Conservation (phyloP, 108 stramenopile species). For the Cyclotella kingstonii region DNA sequence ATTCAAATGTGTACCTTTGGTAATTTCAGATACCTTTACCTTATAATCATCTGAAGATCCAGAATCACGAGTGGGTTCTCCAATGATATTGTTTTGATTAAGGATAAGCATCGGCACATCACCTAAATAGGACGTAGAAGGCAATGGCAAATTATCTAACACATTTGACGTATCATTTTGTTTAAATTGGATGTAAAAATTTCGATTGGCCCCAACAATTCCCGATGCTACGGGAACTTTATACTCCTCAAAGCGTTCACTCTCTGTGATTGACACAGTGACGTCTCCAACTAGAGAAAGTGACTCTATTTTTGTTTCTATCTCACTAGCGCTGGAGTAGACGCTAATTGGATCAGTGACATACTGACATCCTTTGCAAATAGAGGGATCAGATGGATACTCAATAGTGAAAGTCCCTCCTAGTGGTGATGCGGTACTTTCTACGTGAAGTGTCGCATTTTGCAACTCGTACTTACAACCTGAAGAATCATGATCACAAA, state of each 20-base stretch:
- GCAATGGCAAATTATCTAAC: constrained; percentile 2
- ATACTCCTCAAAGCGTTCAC: constrained; percentile 27
- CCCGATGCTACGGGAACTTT: constrained; percentile 37
- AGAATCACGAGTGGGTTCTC: constrained; percentile 27
- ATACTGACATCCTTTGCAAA: constrained; percentile 22
- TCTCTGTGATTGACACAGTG: constrained; percentile 34
- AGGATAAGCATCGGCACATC: constrained; percentile 28
- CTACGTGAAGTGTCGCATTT: constrained; percentile 4
- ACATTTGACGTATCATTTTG: constrained; percentile 16
- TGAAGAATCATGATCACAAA: constrained; percentile 4
- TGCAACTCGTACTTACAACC: constrained; percentile 12
- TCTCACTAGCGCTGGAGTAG: constrained; percentile 29
- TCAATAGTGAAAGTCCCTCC: constrained; percentile 35
- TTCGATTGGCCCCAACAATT: constrained; percentile 30
- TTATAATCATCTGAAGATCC: constrained; percentile 23
- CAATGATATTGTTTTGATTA: constrained; percentile 17
- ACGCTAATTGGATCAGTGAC: constrained; percentile 19
- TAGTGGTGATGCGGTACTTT: constrained; percentile 8
- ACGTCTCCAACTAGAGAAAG: constrained; percentile 33
- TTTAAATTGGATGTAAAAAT: constrained; percentile 39
- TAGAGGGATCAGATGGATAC: constrained; percentile 15
- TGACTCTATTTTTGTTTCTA: constrained; percentile 32
- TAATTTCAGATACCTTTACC: constrained; percentile 31
- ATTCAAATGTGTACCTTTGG: constrained; percentile 43
- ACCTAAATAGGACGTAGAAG: constrained; percentile 19